Evolutionary conservation across 139 green algal species (phyloP).

Genomic region (Volvox africanus): DNA sequence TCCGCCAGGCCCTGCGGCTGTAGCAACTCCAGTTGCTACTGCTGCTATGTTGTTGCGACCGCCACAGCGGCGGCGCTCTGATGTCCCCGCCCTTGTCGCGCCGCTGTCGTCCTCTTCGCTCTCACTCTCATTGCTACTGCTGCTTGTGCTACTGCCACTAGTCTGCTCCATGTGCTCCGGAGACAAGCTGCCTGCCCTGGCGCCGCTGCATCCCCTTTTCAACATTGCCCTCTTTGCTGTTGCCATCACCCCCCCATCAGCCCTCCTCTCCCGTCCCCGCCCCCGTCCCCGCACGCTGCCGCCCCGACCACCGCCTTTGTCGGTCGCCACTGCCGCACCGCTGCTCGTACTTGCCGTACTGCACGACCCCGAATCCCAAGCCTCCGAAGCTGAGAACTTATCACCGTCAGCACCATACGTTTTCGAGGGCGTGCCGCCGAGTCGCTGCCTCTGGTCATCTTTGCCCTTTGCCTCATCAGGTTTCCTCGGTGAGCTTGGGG

Average conservation of each 20-base stretch:
- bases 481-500: too few species aligned
- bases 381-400: background rate
- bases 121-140: background rate
- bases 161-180: background rate
- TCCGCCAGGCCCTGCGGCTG: too few species aligned
- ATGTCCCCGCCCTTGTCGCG: background rate
- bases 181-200: background rate
- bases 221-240: background rate
- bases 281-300: background rate
- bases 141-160: conserved; percentile 19
- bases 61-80: background rate
- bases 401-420: background rate
- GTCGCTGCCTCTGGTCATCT: too few species aligned
- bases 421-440: background rate
- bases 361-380: conserved; percentile 1
- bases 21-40: too few species aligned
- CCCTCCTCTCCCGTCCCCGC: background rate
- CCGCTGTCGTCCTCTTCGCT: background rate
- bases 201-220: background rate
- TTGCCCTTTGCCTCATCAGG: too few species aligned
- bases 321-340: too few species aligned
- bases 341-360: background rate
- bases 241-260: background rate
- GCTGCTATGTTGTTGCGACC: too few species aligned
- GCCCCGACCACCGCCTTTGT: background rate